These are phyloP conservation scores for Daldinia loculata DNA, from an alignment of 495 filamentous ascomycete species.

Conservation along the genomic window DNA sequence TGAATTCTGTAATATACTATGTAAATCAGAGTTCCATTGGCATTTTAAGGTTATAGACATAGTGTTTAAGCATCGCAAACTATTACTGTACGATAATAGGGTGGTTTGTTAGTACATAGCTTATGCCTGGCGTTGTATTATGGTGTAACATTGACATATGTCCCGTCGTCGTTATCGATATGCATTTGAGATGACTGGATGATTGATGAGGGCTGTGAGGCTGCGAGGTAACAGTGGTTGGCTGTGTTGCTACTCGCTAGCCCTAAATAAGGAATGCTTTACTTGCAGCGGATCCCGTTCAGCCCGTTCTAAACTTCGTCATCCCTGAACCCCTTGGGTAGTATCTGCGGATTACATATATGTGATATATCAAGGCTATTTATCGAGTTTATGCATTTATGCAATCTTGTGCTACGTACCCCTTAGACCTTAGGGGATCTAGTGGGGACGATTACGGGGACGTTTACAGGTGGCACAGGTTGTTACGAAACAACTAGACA, in stretches of 20 bases:
- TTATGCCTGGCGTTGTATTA: background rate
- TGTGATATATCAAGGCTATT: background rate
- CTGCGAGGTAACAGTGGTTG: conserved; percentile 7
- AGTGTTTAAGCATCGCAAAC: conserved; percentile 3
- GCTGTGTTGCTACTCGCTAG: conserved; percentile 10
- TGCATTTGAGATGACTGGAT: background rate
- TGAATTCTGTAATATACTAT: conserved; percentile 22
- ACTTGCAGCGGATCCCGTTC: background rate
- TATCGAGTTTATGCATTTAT: background rate
- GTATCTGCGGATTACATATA: background rate
- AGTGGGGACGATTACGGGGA: conserved; percentile 37
- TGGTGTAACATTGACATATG: background rate
- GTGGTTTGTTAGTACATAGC: background rate
- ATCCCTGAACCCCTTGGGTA: background rate
- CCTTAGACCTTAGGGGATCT: conserved; percentile 23
- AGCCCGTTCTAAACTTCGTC: conserved; percentile 17
- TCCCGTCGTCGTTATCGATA: too few species aligned
- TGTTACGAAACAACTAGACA: conserved; percentile 33
- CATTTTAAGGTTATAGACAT: conserved; percentile 21
- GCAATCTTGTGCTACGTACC: background rate
- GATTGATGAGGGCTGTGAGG: background rate
- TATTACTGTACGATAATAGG: conserved; percentile 4
- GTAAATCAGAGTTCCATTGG: conserved; percentile 15
- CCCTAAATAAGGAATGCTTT: background rate
- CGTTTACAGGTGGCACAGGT: conserved; percentile 38